Evolutionary conservation across 495 filamentous ascomycete genomes (phyloP), one percentile per base, ranked within the genome.

Genomic region (Hypoxylon rickii): DNA sequence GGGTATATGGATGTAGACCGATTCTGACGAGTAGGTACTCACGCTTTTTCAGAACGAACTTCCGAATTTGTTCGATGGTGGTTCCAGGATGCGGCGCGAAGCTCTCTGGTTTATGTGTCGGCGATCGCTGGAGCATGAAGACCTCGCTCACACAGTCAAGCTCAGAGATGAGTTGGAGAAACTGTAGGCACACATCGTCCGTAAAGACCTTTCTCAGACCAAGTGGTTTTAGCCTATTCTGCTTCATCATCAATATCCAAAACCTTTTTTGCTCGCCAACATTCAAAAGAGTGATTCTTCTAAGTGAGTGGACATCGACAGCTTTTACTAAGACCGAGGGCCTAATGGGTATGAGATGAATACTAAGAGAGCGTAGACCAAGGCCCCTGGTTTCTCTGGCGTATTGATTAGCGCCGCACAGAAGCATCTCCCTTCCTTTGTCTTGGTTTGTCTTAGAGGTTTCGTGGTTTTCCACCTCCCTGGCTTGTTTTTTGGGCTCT

Each of bases 321-420:
- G 79, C 77, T 20, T 70, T 69, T 3, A 67, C 74, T 5, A 87
- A 41, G 0, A 84, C 70, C 0, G 75, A 76, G 0, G 83, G 71
- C 62, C 76, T 81, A 47, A 83, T 68, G 0, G 84, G 84, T 20
- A 87, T 74, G 36, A 82, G 76, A 54, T 84, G 74, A 24, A 87
- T 72, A 33, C 73, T 69, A 3, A 87, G 70, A 13, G 68, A 72
- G 31, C 78, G 60, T 1, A 87, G 71, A 2, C 76, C 63, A 6
- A 86, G 66, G 1, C 84, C 84, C 48, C 83, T 71, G 10, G 79
- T 83, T 0, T 63, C 59, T 16, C 81, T 73, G 26, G 81, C 51
- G 64, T 85, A 87, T 16, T 80, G 75, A 22, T 63, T 74, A 59
- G 78, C 75, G 4, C 41, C 44, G 11, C 47, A 53, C 16, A 26